Conservation (phyloP, 192 early-diverging fungal genomes). For the Radiomyces spectabilis region DNA sequence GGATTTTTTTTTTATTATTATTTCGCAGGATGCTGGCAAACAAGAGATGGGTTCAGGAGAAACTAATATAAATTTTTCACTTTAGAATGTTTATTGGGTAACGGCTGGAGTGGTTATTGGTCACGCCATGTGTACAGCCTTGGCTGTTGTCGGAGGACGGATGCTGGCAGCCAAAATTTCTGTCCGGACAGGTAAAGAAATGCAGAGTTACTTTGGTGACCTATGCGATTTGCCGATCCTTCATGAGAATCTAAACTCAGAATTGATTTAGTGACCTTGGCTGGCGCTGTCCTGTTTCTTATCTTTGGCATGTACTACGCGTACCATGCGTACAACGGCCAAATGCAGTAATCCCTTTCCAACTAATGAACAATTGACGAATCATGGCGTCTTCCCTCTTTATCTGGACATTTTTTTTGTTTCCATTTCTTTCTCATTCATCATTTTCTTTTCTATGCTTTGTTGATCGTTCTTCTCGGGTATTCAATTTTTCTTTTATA, state of each 20-base stretch:
- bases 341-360: no score
- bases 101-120: slow-evolving; percentile 82
- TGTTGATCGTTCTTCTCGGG: no score
- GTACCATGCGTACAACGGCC: slow-evolving; percentile 11
- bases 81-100: slow-evolving; percentile 84
- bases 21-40: no score
- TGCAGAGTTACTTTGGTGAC: neutral
- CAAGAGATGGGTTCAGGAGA: no score
- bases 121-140: slow-evolving; percentile 84
- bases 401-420: no score
- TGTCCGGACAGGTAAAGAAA: slow-evolving; percentile 63
- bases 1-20: neutral
- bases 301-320: slow-evolving; percentile 54
- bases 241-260: no score
- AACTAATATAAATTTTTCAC: no score
- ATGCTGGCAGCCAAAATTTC: slow-evolving; percentile 82
- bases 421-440: no score
- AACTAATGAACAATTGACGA: no score
- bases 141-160: slow-evolving; percentile 92
- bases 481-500: no score
- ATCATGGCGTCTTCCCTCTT: no score
- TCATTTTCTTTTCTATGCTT: no score
- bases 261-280: slow-evolving; percentile 59
- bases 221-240: slow-evolving; percentile 21
- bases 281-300: slow-evolving; percentile 84